These are phyloP conservation scores for Heimioporus sp. DNA, from an alignment of 768 basidiomycete genomes.

Conservation along the genomic window DNA sequence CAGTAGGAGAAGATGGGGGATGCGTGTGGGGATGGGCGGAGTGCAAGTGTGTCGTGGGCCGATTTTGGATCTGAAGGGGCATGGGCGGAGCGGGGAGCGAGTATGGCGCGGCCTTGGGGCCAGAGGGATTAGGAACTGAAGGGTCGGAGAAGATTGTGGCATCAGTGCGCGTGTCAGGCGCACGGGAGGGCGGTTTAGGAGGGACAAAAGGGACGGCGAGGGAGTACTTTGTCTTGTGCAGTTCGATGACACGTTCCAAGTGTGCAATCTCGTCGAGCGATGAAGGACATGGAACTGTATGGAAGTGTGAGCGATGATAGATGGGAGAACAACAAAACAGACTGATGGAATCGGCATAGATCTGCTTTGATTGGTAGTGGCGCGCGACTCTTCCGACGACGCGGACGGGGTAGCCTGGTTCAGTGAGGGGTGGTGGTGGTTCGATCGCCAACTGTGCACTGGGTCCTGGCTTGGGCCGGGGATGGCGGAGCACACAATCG, in stretches of 20 bases:
- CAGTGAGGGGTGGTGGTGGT: slow-evolving; percentile 38
- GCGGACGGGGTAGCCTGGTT: slow-evolving; percentile 46
- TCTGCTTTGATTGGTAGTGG: slow-evolving; percentile 42
- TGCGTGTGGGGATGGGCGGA: neutral
- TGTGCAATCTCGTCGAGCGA: slow-evolving; percentile 61
- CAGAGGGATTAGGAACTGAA: slow-evolving; percentile 1
- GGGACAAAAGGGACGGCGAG: slow-evolving; percentile 46
- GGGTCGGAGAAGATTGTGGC: slow-evolving; percentile 9
- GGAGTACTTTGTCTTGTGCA: slow-evolving; percentile 56
- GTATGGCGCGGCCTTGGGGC: neutral
- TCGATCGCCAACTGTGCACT: neutral
- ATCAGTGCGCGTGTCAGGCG: neutral
- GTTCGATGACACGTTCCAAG: slow-evolving; percentile 46
- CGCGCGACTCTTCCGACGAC: slow-evolving; percentile 46
- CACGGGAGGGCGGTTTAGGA: slow-evolving; percentile 10
- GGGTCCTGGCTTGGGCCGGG: slow-evolving; percentile 9
- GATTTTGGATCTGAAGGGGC: slow-evolving; percentile 10
- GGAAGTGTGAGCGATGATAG: neutral
- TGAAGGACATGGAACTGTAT: slow-evolving; percentile 44
- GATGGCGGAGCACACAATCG: slow-evolving; percentile 55
- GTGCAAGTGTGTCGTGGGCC: neutral
- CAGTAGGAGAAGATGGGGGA: slow-evolving; percentile 18
- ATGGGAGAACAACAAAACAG: slow-evolving; percentile 10
- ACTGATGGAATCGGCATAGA: slow-evolving; percentile 55
- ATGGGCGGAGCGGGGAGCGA: slow-evolving; percentile 12